Evolutionary conservation across 306 rosid genomes (phyloP), one percentile per base, ranked within the genome.

Genomic region (Ammopiptanthus mongolicus): DNA sequence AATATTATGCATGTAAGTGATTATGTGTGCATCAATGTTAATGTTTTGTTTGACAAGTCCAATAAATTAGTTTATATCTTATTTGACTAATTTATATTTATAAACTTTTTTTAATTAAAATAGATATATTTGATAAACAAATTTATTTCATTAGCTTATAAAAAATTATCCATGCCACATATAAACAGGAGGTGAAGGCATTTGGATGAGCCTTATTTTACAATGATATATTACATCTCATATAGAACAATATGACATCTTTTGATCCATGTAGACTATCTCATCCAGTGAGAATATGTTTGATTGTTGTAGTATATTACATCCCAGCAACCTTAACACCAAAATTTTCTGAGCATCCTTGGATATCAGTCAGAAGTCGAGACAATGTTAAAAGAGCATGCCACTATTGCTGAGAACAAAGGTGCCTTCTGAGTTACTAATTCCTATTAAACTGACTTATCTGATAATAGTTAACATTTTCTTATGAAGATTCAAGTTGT

Each of bases 241-340:
- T n/a, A n/a, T n/a, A n/a, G n/a, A n/a, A n/a, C n/a, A n/a, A n/a
- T n/a, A n/a, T n/a, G n/a, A n/a, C n/a, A n/a, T n/a, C n/a, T n/a
- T n/a, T n/a, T n/a, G n/a, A n/a, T n/a, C n/a, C n/a, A n/a, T n/a
- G n/a, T n/a, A n/a, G n/a, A n/a, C n/a, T n/a, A n/a, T n/a, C n/a
- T n/a, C n/a, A n/a, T n/a, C n/a, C n/a, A n/a, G n/a, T n/a, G n/a
- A n/a, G n/a, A n/a, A n/a, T n/a, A n/a, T n/a, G n/a, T n/a, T n/a
- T n/a, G n/a, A n/a, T n/a, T n/a, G n/a, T n/a, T n/a, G n/a, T n/a
- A n/a, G n/a, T 56, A 79, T 56, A 81, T 55, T 82, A 87, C 98
- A 93, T 90, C 88, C 76, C 95, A 90, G 88, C 90, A 87, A 87
- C 91, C 96, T 84, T 78, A 59, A 87, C 94, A 88, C 89, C 90